A percentile compares a stretch with the other conserved stretches of the same genome.
phyloP scores from a whole-genome alignment of 129 eudicot species.

The Erigeron canadensis region DNA sequence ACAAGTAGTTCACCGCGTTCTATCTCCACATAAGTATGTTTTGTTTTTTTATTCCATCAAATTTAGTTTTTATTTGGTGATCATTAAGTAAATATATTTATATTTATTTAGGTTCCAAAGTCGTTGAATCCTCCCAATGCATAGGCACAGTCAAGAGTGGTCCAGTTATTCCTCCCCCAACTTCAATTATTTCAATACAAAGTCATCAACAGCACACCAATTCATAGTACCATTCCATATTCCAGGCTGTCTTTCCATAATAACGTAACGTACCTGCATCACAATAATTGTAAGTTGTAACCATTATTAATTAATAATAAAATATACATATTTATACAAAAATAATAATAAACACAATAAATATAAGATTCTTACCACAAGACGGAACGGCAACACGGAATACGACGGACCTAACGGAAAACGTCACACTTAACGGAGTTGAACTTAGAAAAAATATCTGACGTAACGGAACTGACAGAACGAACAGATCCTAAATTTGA shows the following conservation, averaged over 20 bases:
- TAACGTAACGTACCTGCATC: constrained; percentile 25
- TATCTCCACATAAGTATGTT: background rate
- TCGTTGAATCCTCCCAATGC: constrained; percentile 23
- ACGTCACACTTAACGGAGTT: background rate
- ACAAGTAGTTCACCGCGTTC: constrained; percentile 26
- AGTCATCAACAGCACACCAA: constrained; percentile 32
- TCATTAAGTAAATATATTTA: background rate
- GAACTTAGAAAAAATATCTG: background rate
- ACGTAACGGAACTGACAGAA: background rate
- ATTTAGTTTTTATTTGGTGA: background rate
- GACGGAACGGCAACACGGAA: constrained; percentile 13
- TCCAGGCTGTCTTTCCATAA: constrained; percentile 37
- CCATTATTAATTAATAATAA: background rate
- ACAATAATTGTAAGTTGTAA: background rate
- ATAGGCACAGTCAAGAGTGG: constrained; percentile 25
- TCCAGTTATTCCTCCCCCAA: constrained; percentile 18
- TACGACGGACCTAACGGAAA: constrained; percentile 19
- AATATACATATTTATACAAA: background rate
- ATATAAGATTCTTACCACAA: constrained; percentile 1
- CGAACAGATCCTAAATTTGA: too few species aligned
- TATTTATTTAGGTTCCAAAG: background rate
- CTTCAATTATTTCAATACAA: background rate
- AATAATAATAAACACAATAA: background rate
- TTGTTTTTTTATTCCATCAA: too few species aligned
- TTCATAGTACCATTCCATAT: constrained; percentile 13